These are phyloP conservation scores for Biscutella laevigata DNA, from an alignment of 441 rosid genomes.

Conservation along the genomic window DNA sequence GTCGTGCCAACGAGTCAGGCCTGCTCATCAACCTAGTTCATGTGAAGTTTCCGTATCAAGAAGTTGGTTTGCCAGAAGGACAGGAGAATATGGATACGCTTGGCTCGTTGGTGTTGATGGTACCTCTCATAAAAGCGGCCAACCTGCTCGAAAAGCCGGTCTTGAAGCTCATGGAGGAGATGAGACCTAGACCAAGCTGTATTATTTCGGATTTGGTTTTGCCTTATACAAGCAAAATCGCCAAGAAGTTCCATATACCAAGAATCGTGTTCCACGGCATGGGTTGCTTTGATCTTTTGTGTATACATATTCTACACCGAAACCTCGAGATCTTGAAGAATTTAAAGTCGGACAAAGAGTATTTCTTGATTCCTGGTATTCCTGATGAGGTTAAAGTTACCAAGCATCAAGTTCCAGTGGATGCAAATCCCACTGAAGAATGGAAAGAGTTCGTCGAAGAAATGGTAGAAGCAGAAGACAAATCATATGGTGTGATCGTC, in stretches of 20 bases:
- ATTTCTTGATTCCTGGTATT: constrained; percentile 15
- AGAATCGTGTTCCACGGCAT: constrained; percentile 30
- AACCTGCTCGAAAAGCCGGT: constrained; percentile 27
- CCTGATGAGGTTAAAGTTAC: constrained; percentile 24
- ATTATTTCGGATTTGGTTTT: constrained; percentile 32
- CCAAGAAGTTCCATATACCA: constrained; percentile 34
- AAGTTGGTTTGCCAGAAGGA: constrained; percentile 33
- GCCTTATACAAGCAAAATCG: constrained; percentile 29
- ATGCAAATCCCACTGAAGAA: not conserved
- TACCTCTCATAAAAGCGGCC: constrained; percentile 23
- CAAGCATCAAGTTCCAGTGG: not conserved
- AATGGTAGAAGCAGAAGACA: not conserved
- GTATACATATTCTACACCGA: not conserved
- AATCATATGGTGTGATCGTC: constrained; percentile 24
- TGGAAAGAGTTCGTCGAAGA: not conserved
- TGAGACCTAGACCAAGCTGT: constrained; percentile 29
- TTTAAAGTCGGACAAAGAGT: constrained; percentile 11
- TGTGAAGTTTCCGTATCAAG: constrained; percentile 18
- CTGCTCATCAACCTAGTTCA: constrained; percentile 11
- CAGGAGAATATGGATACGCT: constrained; percentile 36
- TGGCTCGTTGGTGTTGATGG: not conserved
- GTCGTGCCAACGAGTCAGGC: constrained; percentile 11
- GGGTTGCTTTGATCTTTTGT: constrained; percentile 24
- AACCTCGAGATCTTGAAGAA: not conserved
- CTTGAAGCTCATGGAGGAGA: too few species aligned